Conservation (phyloP, 345 rosid genomes). For the Hibiscus mutabilis region DNA sequence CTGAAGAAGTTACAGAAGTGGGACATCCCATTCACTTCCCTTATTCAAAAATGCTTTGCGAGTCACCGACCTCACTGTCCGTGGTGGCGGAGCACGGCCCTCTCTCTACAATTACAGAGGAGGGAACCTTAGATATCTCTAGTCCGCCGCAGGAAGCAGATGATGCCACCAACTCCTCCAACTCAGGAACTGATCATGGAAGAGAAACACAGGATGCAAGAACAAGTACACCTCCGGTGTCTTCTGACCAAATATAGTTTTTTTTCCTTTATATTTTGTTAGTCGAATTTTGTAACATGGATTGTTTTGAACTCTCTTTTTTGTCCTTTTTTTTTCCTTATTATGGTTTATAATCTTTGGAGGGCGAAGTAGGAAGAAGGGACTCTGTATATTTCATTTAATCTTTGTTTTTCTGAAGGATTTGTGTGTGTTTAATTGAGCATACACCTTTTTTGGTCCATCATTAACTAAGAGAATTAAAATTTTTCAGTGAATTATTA, state of each 20-base stretch:
- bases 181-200: neutral
- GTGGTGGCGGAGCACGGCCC: no score
- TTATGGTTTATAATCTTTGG: no score
- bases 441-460: no score
- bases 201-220: neutral
- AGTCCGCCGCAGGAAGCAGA: slow-evolving; percentile 9
- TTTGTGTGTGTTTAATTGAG: no score
- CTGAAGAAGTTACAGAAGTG: slow-evolving; percentile 71
- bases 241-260: slow-evolving; percentile 14
- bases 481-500: no score
- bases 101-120: neutral
- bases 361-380: no score
- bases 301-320: no score
- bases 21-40: slow-evolving; percentile 37
- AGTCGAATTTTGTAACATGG: neutral
- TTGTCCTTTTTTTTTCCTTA: no score
- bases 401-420: no score
- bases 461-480: no score
- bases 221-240: slow-evolving; percentile 3
- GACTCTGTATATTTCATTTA: no score
- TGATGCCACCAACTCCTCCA: neutral
- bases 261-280: neutral
- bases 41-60: slow-evolving; percentile 33
- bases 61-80: neutral
- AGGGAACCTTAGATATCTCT: slow-evolving; percentile 17